Evolutionary conservation across 2,329 filamentous ascomycete species (phyloP), one percentile per base, ranked within the genome.

Genomic region (Microdochium paspali): DNA sequence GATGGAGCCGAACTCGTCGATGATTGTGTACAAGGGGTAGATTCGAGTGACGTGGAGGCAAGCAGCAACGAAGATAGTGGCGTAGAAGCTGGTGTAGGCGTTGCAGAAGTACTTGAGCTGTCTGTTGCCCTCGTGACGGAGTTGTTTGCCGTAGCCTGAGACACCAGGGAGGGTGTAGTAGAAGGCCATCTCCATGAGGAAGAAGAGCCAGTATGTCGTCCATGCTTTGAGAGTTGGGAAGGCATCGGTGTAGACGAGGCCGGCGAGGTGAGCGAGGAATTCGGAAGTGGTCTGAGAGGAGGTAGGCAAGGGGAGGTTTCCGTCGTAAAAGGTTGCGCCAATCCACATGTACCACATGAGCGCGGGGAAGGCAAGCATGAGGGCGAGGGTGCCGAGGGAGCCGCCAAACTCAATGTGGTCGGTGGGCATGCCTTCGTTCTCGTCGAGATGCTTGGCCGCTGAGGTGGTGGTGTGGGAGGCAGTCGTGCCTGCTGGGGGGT

Each of bases 291-390:
- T 80, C 71, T 93, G 76, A 40, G 76, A 83, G 26, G 76, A 61
- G 3, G 68, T 67, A 2, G 79, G 84, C 39, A 68, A 69, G 24
- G 90, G 90, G 47, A 93, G 74, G 51, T 84, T 80, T 57, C 90
- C 90, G 61, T 87, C 72, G 68, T 95, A 96, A 70, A 90, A 94
- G 45, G 82, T 89, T 32, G 90, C 86, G 45, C 90, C 90, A 64
- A 93, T 82, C 89, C 90, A 95, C 89, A 96, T 94, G 71, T 95
- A 95, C 77, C 87, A 95, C 90, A 95, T 95, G 58, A 96, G 76
- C 35, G 84, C 51, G 20, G 90, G 90, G 68, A 95, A 96, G 44
- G 84, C 80, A 53, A 88, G 73, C 87, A 95, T 45, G 15, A 45
- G 44, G 44, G 24, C 44, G 24, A 18, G 21, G 24, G 44, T 31